Percentiles rank a stretch among this genome's conserved stretches.
Evolutionary conservation across 345 rosid species (phyloP).

Genomic region (Toxicodendron radicans): DNA sequence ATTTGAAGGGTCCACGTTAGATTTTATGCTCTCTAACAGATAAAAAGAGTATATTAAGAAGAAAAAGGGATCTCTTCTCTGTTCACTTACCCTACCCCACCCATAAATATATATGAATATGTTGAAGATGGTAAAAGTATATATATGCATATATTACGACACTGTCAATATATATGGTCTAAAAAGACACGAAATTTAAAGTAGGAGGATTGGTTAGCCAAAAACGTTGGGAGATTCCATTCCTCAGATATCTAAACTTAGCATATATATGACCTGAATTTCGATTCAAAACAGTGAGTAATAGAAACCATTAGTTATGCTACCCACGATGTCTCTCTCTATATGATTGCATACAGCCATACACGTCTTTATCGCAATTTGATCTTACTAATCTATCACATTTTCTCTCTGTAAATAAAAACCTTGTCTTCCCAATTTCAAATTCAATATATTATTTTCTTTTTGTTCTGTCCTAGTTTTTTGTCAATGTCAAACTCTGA

Average conservation of each 20-base stretch:
- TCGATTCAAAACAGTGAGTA: not conserved
- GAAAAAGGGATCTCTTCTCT: not conserved
- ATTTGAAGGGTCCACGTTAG: slow-evolving; percentile 18
- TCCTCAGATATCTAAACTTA: not conserved
- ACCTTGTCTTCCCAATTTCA: slow-evolving; percentile 11
- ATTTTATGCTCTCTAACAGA: slow-evolving; percentile 8
- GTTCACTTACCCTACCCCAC: too few species aligned
- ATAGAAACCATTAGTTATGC: slow-evolving; percentile 13
- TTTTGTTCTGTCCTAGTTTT: not conserved
- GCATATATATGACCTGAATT: slow-evolving; percentile 11
- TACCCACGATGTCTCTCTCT: slow-evolving; percentile 24
- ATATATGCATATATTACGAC: too few species aligned
- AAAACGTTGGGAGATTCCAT: not conserved
- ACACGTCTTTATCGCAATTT: slow-evolving; percentile 42
- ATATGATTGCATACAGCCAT: slow-evolving; percentile 44
- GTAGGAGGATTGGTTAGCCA: slow-evolving; percentile 13
- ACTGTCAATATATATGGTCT: too few species aligned
- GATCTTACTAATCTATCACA: slow-evolving; percentile 10
- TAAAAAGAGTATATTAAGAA: not conserved
- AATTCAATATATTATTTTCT: slow-evolving; percentile 4
- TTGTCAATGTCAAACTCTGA: slow-evolving; percentile 28
- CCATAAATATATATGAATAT: too few species aligned
- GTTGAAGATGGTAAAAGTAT: too few species aligned
- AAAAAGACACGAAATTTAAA: too few species aligned
- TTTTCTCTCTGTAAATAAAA: not conserved